Percentiles rank a stretch among this genome's conserved stretches.
Evolutionary conservation across 495 filamentous ascomycete species (phyloP).

Genomic region (Podospora sp.): DNA sequence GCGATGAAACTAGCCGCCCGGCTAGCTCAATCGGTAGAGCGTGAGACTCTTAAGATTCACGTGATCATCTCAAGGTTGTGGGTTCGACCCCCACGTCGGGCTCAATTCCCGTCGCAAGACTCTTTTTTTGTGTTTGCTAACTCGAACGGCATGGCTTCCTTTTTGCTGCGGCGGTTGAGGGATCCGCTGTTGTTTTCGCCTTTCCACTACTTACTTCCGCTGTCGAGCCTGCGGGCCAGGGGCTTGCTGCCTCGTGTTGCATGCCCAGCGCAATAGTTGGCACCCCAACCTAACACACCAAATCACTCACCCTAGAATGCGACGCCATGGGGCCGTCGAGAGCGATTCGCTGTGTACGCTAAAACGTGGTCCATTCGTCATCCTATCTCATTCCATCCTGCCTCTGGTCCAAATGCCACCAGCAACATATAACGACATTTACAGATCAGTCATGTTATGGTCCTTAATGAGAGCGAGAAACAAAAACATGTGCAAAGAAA

Average conservation of each 20-base stretch:
- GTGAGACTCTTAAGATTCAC: constrained; percentile 70
- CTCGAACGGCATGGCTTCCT: too few relatives aligned
- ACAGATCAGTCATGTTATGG: background rate
- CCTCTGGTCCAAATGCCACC: background rate
- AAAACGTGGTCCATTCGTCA: background rate
- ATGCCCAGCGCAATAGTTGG: too few relatives aligned
- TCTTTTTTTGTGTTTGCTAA: background rate
- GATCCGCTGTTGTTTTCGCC: too few relatives aligned
- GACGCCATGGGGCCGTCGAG: too few relatives aligned
- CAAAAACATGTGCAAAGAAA: background rate
- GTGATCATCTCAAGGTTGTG: constrained; percentile 18
- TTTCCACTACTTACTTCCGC: too few relatives aligned
- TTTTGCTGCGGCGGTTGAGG: too few relatives aligned
- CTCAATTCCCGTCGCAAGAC: constrained; percentile 18
- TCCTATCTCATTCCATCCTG: background rate
- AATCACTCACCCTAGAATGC: too few relatives aligned
- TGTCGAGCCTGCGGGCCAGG: too few relatives aligned
- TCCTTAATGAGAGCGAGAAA: constrained; percentile 13
- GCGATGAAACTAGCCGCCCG: constrained; percentile 26
- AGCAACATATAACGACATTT: background rate
- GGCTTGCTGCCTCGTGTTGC: too few relatives aligned
- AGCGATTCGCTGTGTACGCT: background rate
- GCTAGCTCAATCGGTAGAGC: constrained; percentile 85
- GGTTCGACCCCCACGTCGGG: constrained; percentile 22
- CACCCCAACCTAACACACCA: too few relatives aligned